Conservation (phyloP, 2,329 filamentous ascomycete species). For the Fusarium circinatum region DNA sequence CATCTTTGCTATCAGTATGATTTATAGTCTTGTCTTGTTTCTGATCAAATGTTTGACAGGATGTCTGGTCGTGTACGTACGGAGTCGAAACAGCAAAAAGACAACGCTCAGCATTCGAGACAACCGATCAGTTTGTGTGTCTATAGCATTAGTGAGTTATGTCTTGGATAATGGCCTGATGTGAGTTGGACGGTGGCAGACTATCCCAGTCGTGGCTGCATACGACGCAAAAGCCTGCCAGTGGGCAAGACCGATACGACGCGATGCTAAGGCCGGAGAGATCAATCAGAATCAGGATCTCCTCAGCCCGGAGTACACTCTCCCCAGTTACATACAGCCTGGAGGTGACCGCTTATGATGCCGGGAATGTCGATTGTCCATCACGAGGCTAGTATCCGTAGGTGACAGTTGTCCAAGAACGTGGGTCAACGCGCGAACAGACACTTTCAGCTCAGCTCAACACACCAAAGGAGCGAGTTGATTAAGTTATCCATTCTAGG, state of each 20-base stretch:
- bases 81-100: background rate
- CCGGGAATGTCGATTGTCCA: constrained; percentile 26
- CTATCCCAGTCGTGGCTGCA: constrained; percentile 42
- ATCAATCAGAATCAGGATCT: constrained; percentile 28
- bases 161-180: constrained; percentile 41
- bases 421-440: constrained; percentile 19
- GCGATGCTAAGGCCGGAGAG: constrained; percentile 17
- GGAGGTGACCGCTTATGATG: constrained; percentile 18
- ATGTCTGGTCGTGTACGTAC: background rate
- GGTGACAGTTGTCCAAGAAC: constrained; percentile 26
- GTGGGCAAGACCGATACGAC: constrained; percentile 28
- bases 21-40: background rate
- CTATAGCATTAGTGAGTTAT: constrained; percentile 1
- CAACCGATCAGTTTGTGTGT: constrained; percentile 1
- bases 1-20: background rate
- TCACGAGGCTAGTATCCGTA: constrained; percentile 15
- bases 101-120: background rate
- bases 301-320: constrained; percentile 39
- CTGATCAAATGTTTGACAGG: background rate
- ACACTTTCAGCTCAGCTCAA: constrained; percentile 27
- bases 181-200: constrained; percentile 29
- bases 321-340: constrained; percentile 13
- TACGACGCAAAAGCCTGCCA: constrained; percentile 28
- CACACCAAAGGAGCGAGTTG: background rate
- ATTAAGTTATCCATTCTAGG: background rate